Base-by-base conservation (phyloP, 306 rosid genomes). In the Inga leiocalycina region DNA sequence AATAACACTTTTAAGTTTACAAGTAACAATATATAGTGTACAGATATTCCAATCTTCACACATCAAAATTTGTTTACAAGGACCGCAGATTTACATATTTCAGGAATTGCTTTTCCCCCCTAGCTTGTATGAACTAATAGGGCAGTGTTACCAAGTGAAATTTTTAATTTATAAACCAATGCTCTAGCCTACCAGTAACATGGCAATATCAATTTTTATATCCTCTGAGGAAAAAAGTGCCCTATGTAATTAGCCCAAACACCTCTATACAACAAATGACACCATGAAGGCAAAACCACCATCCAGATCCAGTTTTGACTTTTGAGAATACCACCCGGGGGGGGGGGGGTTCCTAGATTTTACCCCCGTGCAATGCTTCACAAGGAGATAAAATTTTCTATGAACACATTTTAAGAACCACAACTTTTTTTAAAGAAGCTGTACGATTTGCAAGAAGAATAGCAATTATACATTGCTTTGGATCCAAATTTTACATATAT, bases 21-120 rank as follows among this genome's bases (percentile, higher is more conserved):
- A 71, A 44, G 15, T 71, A 43, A 72, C 37, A 51, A 16, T 34
- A 74, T 14, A 67, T 39, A 71, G 32, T 45, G 74, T 49, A 48
- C 20, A 74, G 48, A 46, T 12, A n/a, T 39, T 13, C 64, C 86
- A 77, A 49, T 74, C 87, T 71, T 81, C 43, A 41, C 76, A 69
- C 72, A 81, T 69, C 51, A 69, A 61, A 79, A 41, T 54, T 71
- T 2, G 39, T 20, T 54, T 34, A 34, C 6, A 35, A 51, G 49
- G 66, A 44, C 67, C 35, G 24, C 39, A 14, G 10, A 75, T 75
- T 75, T 32, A 75, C 48, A 75, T 34, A 52, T 71, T 22, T 12
- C 76, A 44, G 22, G 5, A 44, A 24, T 71, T 22, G 14, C 37
- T 5, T 44, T 22, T 15, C 8, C 11, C 8, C 27, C 30, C 34